phyloP scores from a whole-genome alignment of 2,329 filamentous ascomycete species.

The Fusarium dimerum region DNA sequence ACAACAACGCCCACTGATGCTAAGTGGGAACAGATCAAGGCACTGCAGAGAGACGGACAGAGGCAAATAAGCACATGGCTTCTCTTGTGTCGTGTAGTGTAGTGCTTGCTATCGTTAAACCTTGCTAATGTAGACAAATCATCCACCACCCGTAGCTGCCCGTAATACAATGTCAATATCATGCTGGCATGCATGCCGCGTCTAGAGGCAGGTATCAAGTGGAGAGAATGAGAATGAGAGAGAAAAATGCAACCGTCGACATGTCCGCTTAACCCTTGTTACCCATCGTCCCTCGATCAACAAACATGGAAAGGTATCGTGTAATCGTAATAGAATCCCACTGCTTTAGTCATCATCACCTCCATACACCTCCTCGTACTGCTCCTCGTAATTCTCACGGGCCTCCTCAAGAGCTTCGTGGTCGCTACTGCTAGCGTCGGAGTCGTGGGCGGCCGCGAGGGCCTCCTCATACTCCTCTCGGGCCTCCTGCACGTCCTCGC shows the following conservation, averaged over 20 bases:
- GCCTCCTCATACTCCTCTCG: conserved; percentile 47
- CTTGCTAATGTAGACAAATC: neutral
- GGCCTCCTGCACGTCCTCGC: conserved; percentile 44
- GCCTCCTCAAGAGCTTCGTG: conserved; percentile 54
- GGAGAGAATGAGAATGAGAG: neutral
- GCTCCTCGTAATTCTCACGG: conserved; percentile 48
- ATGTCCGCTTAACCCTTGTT: neutral
- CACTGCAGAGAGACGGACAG: neutral
- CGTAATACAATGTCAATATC: no score
- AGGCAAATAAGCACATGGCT: neutral
- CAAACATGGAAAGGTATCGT: conserved; percentile 21
- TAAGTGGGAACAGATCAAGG: no score
- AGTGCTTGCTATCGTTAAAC: neutral
- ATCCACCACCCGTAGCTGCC: neutral
- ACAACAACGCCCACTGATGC: neutral
- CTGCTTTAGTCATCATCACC: conserved; percentile 19
- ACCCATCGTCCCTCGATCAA: conserved; percentile 3
- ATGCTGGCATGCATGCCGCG: neutral
- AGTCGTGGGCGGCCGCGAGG: conserved; percentile 39
- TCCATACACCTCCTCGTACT: conserved; percentile 27
- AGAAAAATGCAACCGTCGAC: neutral
- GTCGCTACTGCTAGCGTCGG: conserved; percentile 52
- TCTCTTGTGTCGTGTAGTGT: neutral
- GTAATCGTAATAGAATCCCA: conserved; percentile 18
- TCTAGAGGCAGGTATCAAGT: neutral